These are phyloP conservation scores for Bryum argenteum DNA, from an alignment of 225 moss, liverwort and hornwort genomes.

Conservation along the genomic window DNA sequence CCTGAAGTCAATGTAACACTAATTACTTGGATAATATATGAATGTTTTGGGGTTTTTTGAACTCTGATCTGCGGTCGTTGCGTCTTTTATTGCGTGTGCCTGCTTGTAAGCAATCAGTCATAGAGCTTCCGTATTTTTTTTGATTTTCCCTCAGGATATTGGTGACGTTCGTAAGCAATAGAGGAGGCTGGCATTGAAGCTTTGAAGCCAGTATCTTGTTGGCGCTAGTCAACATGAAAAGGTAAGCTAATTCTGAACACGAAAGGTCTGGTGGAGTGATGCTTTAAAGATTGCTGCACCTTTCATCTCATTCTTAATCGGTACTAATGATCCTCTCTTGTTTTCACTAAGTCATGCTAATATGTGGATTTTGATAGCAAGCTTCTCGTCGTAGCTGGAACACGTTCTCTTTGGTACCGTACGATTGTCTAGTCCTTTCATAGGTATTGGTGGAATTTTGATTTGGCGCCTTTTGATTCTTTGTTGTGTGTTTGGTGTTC, in stretches of 20 bases:
- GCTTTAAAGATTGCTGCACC: neutral
- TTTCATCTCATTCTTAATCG: neutral
- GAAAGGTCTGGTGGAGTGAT: neutral
- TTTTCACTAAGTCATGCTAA: neutral
- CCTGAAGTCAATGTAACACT: too few relatives aligned
- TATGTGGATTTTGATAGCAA: neutral
- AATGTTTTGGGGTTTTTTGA: too few relatives aligned
- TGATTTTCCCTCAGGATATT: conserved; percentile 21
- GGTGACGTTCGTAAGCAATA: conserved; percentile 16
- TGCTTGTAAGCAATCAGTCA: conserved; percentile 6
- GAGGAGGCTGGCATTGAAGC: conserved; percentile 10
- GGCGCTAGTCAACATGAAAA: conserved; percentile 36
- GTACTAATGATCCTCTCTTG: neutral
- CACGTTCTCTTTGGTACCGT: neutral
- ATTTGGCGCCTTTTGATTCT: conserved; percentile 6
- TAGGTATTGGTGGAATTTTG: neutral
- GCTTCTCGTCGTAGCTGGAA: neutral
- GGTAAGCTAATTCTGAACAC: conserved; percentile 28
- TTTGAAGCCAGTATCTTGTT: conserved; percentile 16
- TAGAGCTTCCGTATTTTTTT: conserved; percentile 14
- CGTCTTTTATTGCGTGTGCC: neutral
- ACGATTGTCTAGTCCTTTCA: neutral
- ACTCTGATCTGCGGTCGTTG: too few relatives aligned
- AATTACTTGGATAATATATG: too few relatives aligned
- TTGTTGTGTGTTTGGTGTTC: conserved; percentile 25